Evolutionary conservation across 2,329 filamentous ascomycete species (phyloP).

Genomic region (Dryadomyces quercivorus): DNA sequence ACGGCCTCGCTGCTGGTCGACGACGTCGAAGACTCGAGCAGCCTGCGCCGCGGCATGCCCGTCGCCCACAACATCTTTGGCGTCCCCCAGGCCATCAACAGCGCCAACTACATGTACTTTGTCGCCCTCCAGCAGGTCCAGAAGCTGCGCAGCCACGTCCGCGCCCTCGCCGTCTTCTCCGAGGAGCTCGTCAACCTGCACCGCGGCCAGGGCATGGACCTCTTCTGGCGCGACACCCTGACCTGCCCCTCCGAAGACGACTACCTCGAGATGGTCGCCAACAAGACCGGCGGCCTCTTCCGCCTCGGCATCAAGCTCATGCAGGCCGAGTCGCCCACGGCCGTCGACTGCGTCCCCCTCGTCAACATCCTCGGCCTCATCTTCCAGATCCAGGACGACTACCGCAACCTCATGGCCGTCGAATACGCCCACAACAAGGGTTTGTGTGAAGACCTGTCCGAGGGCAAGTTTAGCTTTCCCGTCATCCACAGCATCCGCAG

Average conservation of each 20-base stretch:
- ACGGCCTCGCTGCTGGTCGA: constrained; percentile 75
- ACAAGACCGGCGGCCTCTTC: constrained; percentile 84
- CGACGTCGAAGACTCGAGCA: constrained; percentile 70
- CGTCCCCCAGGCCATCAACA: constrained; percentile 79
- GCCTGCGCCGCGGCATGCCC: constrained; percentile 65
- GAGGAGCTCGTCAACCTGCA: constrained; percentile 79
- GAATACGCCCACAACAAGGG: constrained; percentile 84
- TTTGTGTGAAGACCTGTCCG: constrained; percentile 86
- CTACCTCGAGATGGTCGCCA: constrained; percentile 87
- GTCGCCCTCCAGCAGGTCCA: constrained; percentile 63
- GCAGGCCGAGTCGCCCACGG: constrained; percentile 55
- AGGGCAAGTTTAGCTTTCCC: constrained; percentile 94
- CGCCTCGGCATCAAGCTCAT: constrained; percentile 76
- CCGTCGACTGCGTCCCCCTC: constrained; percentile 65
- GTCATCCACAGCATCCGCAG: constrained; percentile 86
- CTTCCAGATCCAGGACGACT: constrained; percentile 90
- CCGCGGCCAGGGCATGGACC: constrained; percentile 79
- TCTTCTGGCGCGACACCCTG: constrained; percentile 78
- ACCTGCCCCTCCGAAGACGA: constrained; percentile 78
- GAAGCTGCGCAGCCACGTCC: constrained; percentile 53
- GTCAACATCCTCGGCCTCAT: constrained; percentile 76
- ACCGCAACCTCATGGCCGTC: constrained; percentile 68
- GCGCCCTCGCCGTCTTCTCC: constrained; percentile 58
- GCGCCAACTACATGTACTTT: constrained; percentile 84
- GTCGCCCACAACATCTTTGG: constrained; percentile 80